Percentiles rank a stretch among this genome's conserved stretches.
phyloP scores from a whole-genome alignment of 331 rosid species.

The Rosa hybrid region DNA sequence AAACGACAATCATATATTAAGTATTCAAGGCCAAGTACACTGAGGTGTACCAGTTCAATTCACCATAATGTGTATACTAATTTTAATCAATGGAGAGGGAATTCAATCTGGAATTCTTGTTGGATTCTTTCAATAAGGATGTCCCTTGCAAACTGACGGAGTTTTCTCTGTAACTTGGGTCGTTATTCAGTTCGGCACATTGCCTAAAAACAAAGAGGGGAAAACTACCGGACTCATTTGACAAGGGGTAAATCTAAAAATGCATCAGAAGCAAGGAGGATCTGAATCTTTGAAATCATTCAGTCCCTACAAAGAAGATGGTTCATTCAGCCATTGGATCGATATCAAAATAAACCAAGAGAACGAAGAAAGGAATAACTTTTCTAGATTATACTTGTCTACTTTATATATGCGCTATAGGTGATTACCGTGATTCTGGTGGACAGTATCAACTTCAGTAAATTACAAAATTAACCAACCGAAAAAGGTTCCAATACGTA shows the following conservation, averaged over 20 bases:
- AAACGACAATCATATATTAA: background rate
- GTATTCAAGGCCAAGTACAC: too few species aligned
- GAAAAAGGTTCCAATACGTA: background rate
- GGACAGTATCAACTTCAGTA: background rate
- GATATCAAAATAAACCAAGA: background rate
- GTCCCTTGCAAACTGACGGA: too few species aligned
- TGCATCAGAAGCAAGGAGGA: background rate
- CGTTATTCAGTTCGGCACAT: background rate
- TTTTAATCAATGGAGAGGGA: background rate
- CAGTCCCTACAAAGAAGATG: background rate
- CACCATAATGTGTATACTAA: too few species aligned
- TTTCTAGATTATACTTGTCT: background rate
- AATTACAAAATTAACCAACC: background rate
- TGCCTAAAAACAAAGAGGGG: background rate
- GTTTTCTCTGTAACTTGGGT: too few species aligned
- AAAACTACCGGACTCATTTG: background rate
- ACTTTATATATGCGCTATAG: background rate
- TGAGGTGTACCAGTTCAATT: too few species aligned
- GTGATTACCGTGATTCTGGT: background rate
- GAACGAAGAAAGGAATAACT: background rate
- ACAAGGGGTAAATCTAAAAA: background rate
- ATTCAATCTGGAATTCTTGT: background rate
- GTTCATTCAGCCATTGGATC: too few species aligned
- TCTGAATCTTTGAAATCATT: background rate
- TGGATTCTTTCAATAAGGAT: background rate